Evolutionary conservation across 352 stramenopile species (phyloP).

Genomic region (Phytophthora cajani): DNA sequence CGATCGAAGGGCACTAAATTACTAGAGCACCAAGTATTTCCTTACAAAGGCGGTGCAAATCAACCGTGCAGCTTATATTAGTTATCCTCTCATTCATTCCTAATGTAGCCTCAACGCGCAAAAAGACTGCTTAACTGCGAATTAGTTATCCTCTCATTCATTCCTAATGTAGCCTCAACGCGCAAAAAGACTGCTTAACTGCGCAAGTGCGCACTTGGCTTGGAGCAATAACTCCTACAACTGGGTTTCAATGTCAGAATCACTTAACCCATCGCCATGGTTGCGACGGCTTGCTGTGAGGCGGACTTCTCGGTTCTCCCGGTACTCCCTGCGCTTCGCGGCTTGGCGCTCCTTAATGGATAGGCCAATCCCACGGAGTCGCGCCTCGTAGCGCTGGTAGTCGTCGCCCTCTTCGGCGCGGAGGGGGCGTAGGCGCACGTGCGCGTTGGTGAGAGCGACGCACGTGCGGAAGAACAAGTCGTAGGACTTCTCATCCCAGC

Average conservation of each 20-base stretch:
- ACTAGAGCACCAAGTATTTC: background rate
- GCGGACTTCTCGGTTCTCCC: background rate
- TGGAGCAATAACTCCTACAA: background rate
- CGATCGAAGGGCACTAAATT: background rate
- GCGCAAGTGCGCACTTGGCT: no score
- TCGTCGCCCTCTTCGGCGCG: background rate
- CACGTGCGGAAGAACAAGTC: slow-evolving; percentile 11
- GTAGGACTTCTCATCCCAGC: slow-evolving; percentile 20
- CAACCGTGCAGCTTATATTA: background rate
- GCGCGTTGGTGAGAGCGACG: slow-evolving; percentile 5
- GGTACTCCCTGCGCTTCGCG: background rate
- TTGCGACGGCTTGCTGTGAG: background rate
- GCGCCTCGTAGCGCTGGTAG: background rate
- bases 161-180: no score
- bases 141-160: no score
- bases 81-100: background rate
- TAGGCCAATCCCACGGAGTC: background rate
- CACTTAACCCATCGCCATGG: background rate
- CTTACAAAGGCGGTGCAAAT: background rate
- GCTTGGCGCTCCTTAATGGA: background rate
- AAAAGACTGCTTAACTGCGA: background rate
- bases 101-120: background rate
- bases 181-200: no score
- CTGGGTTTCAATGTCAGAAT: background rate
- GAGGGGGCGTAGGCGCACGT: background rate